Conservation (phyloP, 139 green algal genomes). For the Tetradesmus obliquus region DNA sequence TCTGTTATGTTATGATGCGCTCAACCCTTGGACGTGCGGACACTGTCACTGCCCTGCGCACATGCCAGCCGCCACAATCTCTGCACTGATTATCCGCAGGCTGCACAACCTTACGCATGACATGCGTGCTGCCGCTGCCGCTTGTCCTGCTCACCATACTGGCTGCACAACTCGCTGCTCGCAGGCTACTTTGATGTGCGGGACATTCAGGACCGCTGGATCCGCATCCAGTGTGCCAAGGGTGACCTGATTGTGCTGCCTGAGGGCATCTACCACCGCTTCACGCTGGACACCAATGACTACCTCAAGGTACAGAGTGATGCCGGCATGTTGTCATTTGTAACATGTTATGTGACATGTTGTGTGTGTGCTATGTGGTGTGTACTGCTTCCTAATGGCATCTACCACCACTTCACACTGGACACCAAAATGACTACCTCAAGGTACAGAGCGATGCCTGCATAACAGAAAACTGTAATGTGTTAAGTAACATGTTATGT, state of each 20-base stretch:
- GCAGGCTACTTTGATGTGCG: slow-evolving; percentile 98
- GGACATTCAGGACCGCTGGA: slow-evolving; percentile 90
- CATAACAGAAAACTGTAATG: too few relatives aligned
- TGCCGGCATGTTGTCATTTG: too few relatives aligned
- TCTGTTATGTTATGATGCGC: too few relatives aligned
- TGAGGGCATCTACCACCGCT: slow-evolving; percentile 97
- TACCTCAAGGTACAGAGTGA: slow-evolving; percentile 82
- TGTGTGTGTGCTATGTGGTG: not conserved
- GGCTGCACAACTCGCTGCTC: too few relatives aligned
- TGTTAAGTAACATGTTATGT: too few relatives aligned
- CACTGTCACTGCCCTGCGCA: not conserved
- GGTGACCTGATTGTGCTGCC: slow-evolving; percentile 94
- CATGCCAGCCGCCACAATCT: not conserved
- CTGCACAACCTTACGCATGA: not conserved
- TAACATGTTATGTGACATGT: too few relatives aligned
- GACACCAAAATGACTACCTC: slow-evolving; percentile 65
- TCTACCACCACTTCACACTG: slow-evolving; percentile 97
- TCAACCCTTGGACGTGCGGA: too few relatives aligned
- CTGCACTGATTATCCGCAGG: not conserved
- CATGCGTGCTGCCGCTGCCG: too few relatives aligned
- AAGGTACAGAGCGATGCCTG: not conserved
- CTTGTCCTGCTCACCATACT: too few relatives aligned
- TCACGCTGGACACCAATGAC: slow-evolving; percentile 91
- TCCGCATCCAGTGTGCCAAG: slow-evolving; percentile 84
- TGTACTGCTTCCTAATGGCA: slow-evolving; percentile 92